Evolutionary conservation across 805 yeast species (phyloP), one percentile per base, ranked within the genome.

Genomic region (Hagleromyces aurorensis): DNA sequence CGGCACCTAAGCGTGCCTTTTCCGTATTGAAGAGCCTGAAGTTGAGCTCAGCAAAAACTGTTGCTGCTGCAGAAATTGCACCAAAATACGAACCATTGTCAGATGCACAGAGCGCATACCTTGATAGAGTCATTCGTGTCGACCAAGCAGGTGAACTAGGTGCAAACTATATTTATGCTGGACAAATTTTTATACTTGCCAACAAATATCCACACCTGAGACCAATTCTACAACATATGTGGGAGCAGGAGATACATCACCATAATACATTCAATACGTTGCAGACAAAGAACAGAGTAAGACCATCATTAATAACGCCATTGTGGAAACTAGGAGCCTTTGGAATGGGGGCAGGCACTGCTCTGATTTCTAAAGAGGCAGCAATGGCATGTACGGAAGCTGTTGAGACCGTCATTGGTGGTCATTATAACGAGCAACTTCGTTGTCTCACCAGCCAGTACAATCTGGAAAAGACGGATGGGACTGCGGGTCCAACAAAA

Each of bases 301-400:
- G 98, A 46, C 98, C 98, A 3, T 84, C 96, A 0, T 46, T 91
- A 10, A 57, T 91, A 22, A 87, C 97, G 0, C 98, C 98, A 1
- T 47, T 84, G 1, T 91, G 98, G 98, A 86, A 82, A 52, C 57
- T 72, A 0, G 97, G 96, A 3, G 97, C 98, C 0, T 66, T 80
- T 28, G 76, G 77, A 1, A 66, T 91, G 63, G 98, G 98, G 3
- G 73, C 75, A 1, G 80, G 78, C 1, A 91, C 97, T 1, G 96
- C 95, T 0, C 45, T 81, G 31, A 58, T 86, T 39, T 79, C 96
- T 11, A 84, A 85, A 49, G 96, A 89, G 52, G 96, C 95, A 2
- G 97, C 98, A 2, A 91, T 91, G 98, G 97, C 98, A 1, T 91
- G 98, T 55, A 91, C 98, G 0, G 97, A 87, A 37, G 97, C 97